Conservation (phyloP, 306 rosid species). For the Trifolium dubium region DNA sequence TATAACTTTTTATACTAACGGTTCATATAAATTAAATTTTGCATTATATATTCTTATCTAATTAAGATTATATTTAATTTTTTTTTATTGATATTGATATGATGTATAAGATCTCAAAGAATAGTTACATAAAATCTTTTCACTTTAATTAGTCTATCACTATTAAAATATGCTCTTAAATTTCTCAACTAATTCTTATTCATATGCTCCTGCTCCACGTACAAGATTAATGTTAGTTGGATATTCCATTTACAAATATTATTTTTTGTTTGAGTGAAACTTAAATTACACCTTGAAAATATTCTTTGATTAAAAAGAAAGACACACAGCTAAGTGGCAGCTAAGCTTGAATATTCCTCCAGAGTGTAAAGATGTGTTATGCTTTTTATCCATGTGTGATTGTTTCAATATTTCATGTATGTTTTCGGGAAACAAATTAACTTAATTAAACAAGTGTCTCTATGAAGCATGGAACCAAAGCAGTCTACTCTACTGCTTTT, state of each 20-base stretch:
- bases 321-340: conserved; percentile 51
- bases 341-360: conserved; percentile 61
- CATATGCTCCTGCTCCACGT: neutral
- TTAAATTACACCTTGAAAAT: conserved; percentile 37
- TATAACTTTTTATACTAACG: neutral
- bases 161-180: conserved; percentile 39
- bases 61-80: neutral
- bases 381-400: conserved; percentile 38
- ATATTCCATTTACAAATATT: conserved; percentile 45
- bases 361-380: conserved; percentile 55
- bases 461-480: conserved; percentile 33
- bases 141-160: conserved; percentile 25
- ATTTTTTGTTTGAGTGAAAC: conserved; percentile 38
- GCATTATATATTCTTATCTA: neutral
- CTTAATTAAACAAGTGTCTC: conserved; percentile 20
- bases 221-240: conserved; percentile 36
- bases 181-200: conserved; percentile 10
- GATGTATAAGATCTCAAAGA: conserved; percentile 50
- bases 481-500: conserved; percentile 31
- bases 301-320: conserved; percentile 49
- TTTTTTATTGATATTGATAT: conserved; percentile 12
- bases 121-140: conserved; percentile 40
- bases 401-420: conserved; percentile 38
- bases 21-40: neutral
- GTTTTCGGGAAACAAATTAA: conserved; percentile 37